A percentile compares a stretch with the other conserved stretches of the same genome.
phyloP scores from a whole-genome alignment of 768 basidiomycete species.

The Trametes meyenii region DNA sequence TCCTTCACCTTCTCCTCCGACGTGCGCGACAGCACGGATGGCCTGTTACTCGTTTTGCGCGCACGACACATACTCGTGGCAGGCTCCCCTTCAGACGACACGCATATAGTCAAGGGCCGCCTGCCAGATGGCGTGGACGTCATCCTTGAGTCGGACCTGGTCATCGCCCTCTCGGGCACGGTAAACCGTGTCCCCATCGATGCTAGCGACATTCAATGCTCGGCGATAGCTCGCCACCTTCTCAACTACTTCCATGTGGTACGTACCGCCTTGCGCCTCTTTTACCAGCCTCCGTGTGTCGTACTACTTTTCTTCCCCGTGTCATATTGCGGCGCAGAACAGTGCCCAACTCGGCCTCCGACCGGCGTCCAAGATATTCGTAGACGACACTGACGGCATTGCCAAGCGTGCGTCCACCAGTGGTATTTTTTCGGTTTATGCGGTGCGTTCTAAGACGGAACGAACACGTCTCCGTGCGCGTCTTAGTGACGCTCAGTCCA shows the following conservation, averaged over 20 bases:
- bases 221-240: constrained; percentile 54
- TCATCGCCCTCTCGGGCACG: constrained; percentile 56
- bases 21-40: constrained; percentile 48
- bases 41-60: constrained; percentile 48
- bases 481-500: constrained; percentile 44
- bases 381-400: constrained; percentile 47
- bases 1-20: constrained; percentile 30
- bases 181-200: constrained; percentile 48
- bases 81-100: constrained; percentile 34
- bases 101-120: constrained; percentile 38
- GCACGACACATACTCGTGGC: constrained; percentile 48
- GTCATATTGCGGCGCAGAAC: constrained; percentile 49
- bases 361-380: constrained; percentile 54
- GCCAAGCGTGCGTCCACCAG: constrained; percentile 41
- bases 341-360: constrained; percentile 57
- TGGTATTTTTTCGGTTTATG: constrained; percentile 13
- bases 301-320: background rate
- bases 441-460: constrained; percentile 6
- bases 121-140: constrained; percentile 49
- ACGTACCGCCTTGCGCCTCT: constrained; percentile 20
- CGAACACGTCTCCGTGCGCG: background rate
- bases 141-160: constrained; percentile 50
- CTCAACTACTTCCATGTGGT: constrained; percentile 54
- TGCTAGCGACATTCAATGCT: constrained; percentile 45
- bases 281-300: constrained; percentile 8